A percentile compares a stretch with the other conserved stretches of the same genome.
Conservation (phyloP, 768 basidiomycete species). For the Mycena floridula region DNA sequence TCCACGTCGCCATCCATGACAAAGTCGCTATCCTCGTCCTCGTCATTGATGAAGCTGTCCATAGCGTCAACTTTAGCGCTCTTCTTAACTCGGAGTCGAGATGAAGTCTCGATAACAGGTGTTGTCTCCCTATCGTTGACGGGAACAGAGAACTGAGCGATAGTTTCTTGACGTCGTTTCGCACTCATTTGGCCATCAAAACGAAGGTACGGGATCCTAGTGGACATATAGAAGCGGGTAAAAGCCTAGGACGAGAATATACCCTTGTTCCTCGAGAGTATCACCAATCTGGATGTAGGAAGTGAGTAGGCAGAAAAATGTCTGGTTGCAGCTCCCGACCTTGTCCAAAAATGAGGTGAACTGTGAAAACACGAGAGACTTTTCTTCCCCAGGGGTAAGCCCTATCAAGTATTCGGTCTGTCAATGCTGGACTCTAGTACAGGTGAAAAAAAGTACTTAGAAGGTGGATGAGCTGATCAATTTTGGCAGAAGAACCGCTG, state of each 20-base stretch:
- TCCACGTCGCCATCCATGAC: slow-evolving; percentile 23
- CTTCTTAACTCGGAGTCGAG: neutral
- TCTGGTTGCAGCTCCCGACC: slow-evolving; percentile 25
- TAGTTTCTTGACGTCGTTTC: slow-evolving; percentile 68
- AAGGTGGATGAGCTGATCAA: slow-evolving; percentile 73
- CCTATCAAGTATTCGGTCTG: slow-evolving; percentile 70
- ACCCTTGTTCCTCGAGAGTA: slow-evolving; percentile 61
- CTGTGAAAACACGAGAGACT: slow-evolving; percentile 86
- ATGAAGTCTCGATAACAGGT: neutral
- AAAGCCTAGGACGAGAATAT: slow-evolving; percentile 1
- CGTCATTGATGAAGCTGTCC: slow-evolving; percentile 10
- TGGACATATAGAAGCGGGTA: neutral
- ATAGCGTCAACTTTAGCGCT: neutral
- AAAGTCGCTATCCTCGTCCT: slow-evolving; percentile 29
- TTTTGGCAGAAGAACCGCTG: slow-evolving; percentile 72
- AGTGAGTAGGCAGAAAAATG: slow-evolving; percentile 9
- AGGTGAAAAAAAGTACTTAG: slow-evolving; percentile 47
- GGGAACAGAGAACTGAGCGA: slow-evolving; percentile 69
- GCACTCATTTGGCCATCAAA: slow-evolving; percentile 89
- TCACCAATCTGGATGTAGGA: slow-evolving; percentile 74
- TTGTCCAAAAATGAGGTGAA: slow-evolving; percentile 84
- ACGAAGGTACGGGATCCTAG: slow-evolving; percentile 67
- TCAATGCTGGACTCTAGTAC: slow-evolving; percentile 81
- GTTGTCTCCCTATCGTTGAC: slow-evolving; percentile 34
- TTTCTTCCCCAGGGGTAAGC: slow-evolving; percentile 63